Conservation (phyloP, 176 grass and related monocot species). For the Aegilops longissima region DNA sequence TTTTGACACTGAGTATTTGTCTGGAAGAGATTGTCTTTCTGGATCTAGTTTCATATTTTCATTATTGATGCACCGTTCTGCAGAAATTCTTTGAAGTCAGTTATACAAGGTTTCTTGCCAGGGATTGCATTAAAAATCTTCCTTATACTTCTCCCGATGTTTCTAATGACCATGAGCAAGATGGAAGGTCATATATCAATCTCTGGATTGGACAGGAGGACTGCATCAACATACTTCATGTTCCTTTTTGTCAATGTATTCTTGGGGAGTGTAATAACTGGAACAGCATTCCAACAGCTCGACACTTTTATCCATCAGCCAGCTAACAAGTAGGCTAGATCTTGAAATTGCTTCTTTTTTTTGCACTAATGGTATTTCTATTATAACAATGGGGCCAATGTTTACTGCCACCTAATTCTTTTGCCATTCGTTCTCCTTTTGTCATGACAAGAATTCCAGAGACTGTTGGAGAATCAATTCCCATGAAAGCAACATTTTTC, state of each 20-base stretch:
- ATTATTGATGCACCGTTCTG: conserved; percentile 35
- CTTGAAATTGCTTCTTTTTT: neutral
- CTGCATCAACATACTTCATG: conserved; percentile 78
- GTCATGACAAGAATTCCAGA: conserved; percentile 65
- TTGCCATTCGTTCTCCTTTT: conserved; percentile 11
- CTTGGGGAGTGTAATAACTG: conserved; percentile 86
- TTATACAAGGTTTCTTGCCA: conserved; percentile 95
- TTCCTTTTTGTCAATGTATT: conserved; percentile 96
- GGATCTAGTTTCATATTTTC: neutral
- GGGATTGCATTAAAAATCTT: conserved; percentile 88
- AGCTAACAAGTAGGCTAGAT: conserved; percentile 65
- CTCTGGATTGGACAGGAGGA: conserved; percentile 80
- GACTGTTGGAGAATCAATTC: conserved; percentile 87
- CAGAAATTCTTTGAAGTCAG: conserved; percentile 76
- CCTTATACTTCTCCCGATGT: conserved; percentile 77
- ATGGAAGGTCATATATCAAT: conserved; percentile 78
- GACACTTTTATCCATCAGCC: conserved; percentile 80
- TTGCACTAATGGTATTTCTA: conserved; percentile 28
- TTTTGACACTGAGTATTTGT: neutral
- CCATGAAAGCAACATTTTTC: conserved; percentile 99
- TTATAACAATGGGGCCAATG: conserved; percentile 4
- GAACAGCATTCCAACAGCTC: conserved; percentile 96
- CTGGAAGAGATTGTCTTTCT: conserved; percentile 14
- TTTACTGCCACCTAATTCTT: conserved; percentile 10
- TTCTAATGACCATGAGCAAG: conserved; percentile 95